phyloP scores from a whole-genome alignment of 345 rosid genomes.

The Hibiscus trionum region DNA sequence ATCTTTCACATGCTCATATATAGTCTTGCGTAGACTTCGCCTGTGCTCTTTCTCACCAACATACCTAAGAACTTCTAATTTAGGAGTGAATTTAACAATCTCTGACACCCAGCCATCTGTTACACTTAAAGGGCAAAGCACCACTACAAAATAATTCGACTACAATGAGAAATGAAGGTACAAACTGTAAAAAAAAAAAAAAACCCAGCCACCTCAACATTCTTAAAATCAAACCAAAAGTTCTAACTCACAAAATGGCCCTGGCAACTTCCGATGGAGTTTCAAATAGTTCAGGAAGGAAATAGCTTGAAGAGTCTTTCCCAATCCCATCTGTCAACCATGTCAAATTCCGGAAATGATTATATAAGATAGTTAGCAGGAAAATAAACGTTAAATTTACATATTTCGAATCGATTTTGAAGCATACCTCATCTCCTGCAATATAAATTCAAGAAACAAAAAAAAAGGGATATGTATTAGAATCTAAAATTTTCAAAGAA shows the following conservation, averaged over 20 bases:
- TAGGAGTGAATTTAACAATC: slow-evolving; percentile 61
- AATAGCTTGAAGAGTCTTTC: slow-evolving; percentile 85
- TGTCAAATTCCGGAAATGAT: not conserved
- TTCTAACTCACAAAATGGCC: slow-evolving; percentile 64
- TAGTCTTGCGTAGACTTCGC: slow-evolving; percentile 37
- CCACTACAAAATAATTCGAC: slow-evolving; percentile 38
- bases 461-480: not conserved
- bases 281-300: slow-evolving; percentile 73
- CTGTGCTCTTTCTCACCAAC: slow-evolving; percentile 71
- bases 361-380: not conserved
- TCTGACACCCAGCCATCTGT: slow-evolving; percentile 83
- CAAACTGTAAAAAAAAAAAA: not conserved
- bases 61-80: slow-evolving; percentile 53
- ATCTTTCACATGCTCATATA: slow-evolving; percentile 39
- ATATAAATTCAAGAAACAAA: slow-evolving; percentile 13
- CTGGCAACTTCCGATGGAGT: slow-evolving; percentile 33
- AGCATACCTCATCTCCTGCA: slow-evolving; percentile 80
- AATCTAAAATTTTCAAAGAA: not conserved
- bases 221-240: slow-evolving; percentile 11
- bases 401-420: not conserved
- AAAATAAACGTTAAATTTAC: not conserved
- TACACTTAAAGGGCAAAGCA: slow-evolving; percentile 79
- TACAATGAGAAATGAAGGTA: not conserved
- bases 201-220: not conserved
- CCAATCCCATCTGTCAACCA: slow-evolving; percentile 74